Conservation (phyloP, 495 filamentous ascomycete species). For the Xylaria castorea region DNA sequence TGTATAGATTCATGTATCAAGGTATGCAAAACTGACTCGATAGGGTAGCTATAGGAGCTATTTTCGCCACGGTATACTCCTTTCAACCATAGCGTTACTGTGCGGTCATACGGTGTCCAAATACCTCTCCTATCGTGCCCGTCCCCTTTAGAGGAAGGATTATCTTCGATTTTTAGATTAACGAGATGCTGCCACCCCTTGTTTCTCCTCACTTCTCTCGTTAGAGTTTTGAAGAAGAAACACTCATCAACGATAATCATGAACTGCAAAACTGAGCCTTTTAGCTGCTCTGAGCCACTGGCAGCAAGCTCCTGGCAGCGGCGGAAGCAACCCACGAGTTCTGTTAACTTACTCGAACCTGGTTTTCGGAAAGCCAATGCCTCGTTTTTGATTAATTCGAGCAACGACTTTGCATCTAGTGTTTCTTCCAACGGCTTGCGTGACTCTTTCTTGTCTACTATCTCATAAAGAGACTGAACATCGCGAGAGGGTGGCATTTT, state of each 20-base stretch:
- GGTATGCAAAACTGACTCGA: background rate
- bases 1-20: background rate
- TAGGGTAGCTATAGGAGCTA: background rate
- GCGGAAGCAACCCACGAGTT: background rate
- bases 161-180: background rate
- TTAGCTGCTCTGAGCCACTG: background rate
- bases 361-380: background rate
- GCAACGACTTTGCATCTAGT: background rate
- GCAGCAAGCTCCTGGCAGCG: background rate
- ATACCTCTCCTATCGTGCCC: background rate
- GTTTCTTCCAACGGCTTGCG: background rate
- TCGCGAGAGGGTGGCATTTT: conserved; percentile 8
- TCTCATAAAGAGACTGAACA: background rate
- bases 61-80: background rate
- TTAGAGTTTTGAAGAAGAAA: conserved; percentile 9
- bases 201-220: background rate
- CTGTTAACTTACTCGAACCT: background rate
- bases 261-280: background rate
- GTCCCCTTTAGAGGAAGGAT: too few relatives aligned
- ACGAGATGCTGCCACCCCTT: background rate
- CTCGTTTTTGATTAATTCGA: background rate
- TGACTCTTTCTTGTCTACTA: conserved; percentile 1
- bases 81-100: background rate
- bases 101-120: background rate
- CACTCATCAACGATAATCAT: background rate